Conservation (phyloP, 805 yeast species). For the Metschnikowia shivogae region DNA sequence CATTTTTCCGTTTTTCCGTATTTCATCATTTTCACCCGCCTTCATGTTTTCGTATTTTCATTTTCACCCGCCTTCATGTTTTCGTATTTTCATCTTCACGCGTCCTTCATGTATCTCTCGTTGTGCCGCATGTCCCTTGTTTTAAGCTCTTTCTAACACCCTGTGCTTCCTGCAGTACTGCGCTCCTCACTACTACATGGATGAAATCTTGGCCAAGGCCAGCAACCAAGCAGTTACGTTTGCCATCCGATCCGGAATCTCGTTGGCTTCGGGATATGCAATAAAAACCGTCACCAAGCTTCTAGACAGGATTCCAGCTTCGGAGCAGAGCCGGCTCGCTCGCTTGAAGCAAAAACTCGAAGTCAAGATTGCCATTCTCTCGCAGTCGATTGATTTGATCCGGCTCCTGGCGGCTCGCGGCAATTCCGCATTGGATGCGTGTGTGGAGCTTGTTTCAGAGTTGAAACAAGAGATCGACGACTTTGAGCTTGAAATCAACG, state of each 20-base stretch:
- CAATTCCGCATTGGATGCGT: constrained; percentile 51
- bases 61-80: no score
- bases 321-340: constrained; percentile 46
- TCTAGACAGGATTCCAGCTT: constrained; percentile 51
- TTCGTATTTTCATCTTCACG: no score
- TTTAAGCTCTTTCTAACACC: neutral
- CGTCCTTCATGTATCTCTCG: no score
- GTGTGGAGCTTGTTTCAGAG: constrained; percentile 50
- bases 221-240: constrained; percentile 76
- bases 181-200: constrained; percentile 25
- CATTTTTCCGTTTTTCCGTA: no score
- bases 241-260: constrained; percentile 72
- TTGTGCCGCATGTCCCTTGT: no score
- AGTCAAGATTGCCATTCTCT: constrained; percentile 55
- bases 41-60: no score
- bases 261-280: constrained; percentile 71
- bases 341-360: constrained; percentile 43
- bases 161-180: constrained; percentile 1
- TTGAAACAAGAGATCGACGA: constrained; percentile 54
- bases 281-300: constrained; percentile 57
- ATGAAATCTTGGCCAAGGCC: constrained; percentile 48
- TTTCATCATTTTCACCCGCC: no score
- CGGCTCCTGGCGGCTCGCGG: constrained; percentile 60
- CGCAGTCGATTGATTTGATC: constrained; percentile 65
- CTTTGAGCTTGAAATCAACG: constrained; percentile 49